phyloP scores from a whole-genome alignment of 495 filamentous ascomycete genomes.

The Beverwykella pulmonaria region DNA sequence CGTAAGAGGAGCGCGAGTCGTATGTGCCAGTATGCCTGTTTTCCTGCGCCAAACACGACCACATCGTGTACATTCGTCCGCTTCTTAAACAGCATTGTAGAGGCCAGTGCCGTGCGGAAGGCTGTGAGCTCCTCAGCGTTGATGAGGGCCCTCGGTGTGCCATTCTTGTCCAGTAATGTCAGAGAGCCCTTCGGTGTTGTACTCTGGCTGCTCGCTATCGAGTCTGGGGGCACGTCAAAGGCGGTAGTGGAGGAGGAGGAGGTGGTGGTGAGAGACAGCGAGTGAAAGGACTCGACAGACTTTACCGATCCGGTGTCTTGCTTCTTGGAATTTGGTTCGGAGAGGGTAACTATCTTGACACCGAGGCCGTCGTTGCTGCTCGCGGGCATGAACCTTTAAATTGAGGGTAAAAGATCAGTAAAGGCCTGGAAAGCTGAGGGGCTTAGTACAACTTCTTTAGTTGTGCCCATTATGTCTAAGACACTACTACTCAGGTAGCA shows the following conservation, averaged over 20 bases:
- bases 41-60: conserved; percentile 84
- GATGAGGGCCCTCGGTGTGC: conserved; percentile 75
- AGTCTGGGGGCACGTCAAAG: conserved; percentile 24
- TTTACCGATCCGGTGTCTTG: conserved; percentile 3
- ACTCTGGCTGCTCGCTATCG: conserved; percentile 42
- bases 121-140: conserved; percentile 86
- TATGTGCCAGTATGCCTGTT: conserved; percentile 93
- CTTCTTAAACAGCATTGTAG: conserved; percentile 71
- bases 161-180: conserved; percentile 68
- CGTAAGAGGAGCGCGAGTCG: conserved; percentile 77
- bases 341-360: conserved; percentile 64
- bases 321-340: conserved; percentile 25
- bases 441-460: too few relatives aligned
- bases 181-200: conserved; percentile 77
- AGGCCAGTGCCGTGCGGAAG: conserved; percentile 87
- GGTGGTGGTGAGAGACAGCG: conserved; percentile 35
- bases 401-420: too few relatives aligned
- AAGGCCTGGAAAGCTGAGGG: too few relatives aligned
- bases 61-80: conserved; percentile 71
- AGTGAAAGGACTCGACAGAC: conserved; percentile 25
- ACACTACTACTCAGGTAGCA: too few relatives aligned
- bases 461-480: too few relatives aligned
- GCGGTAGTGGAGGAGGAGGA: conserved; percentile 22
- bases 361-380: conserved; percentile 60
- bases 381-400: conserved; percentile 98